Evolutionary conservation across 1,284 basidiomycete species (phyloP), one percentile per base, ranked within the genome.

Genomic region (Cryptococcus neoformans): DNA sequence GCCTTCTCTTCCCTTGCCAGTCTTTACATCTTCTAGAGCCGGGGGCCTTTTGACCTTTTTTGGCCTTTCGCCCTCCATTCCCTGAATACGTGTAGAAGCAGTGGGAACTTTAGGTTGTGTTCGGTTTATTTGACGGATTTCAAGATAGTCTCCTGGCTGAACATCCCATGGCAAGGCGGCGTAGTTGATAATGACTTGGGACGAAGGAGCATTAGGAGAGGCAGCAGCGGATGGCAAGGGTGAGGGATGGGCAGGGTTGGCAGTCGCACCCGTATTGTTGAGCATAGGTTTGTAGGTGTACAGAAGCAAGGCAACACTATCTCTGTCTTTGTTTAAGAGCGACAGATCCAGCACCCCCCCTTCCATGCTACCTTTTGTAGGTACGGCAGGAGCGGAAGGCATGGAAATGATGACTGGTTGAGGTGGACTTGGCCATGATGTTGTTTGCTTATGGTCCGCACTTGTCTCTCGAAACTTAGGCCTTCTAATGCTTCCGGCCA

Each of bases 121-220:
- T 14, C 49, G 44, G 6, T 21, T n/a, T 11, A 68, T 62, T 11
- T 69, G 64, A 5, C 72, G 63, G 10, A 75, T 70, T 53, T 75
- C 71, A 28, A 74, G 63, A 48, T 74, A 75, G 42, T 75, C 74
- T 2, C 72, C 74, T 0, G 65, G 56, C 47, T 62, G 59, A 8
- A 69, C 68, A 9, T 52, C 51, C 67, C 70, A 75, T 6, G 72
- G 70, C 1, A 75, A 55, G 1, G 70, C 64, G 3, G 63, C 63
- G 50, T 72, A 66, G 21, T 62, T 62, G 55, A 75, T 54, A 17
- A 65, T 62, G 1, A 75, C 65, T 35, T 57, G 60, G 50, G 57
- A 21, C 48, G 28, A 38, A 44, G 58, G 1, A 49, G 47, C 6
- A 47, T 38, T 16, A 54, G 62, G 21, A 6, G 56, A 44, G 7